Conservation (phyloP, 306 rosid species). For the Cicer yamashitae region DNA sequence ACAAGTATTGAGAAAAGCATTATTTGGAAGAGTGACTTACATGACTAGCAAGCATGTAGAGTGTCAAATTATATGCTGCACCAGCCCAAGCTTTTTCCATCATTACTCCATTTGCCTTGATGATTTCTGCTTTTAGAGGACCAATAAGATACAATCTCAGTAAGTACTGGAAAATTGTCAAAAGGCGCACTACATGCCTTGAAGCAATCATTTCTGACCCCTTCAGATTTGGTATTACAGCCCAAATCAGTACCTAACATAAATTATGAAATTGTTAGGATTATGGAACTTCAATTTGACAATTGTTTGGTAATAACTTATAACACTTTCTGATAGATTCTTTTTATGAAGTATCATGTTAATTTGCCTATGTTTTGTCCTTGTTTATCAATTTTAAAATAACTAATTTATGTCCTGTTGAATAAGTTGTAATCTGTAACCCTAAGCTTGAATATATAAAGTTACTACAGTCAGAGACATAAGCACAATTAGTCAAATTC, state of each 20-base stretch:
- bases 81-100: conserved; percentile 79
- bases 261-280: conserved; percentile 36
- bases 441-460: too few relatives aligned
- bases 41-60: conserved; percentile 71
- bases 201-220: conserved; percentile 57
- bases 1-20: background rate
- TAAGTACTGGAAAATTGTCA: conserved; percentile 62
- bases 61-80: conserved; percentile 65
- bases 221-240: conserved; percentile 56
- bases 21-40: conserved; percentile 47
- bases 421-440: too few relatives aligned
- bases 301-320: too few relatives aligned
- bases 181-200: conserved; percentile 53
- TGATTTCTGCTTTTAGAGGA: conserved; percentile 62
- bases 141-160: conserved; percentile 63
- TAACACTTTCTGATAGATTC: too few relatives aligned
- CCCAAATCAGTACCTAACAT: conserved; percentile 64
- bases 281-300: too few relatives aligned
- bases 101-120: conserved; percentile 61
- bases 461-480: too few relatives aligned
- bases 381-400: conserved; percentile 1
- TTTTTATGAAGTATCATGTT: background rate
- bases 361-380: background rate
- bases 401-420: background rate
- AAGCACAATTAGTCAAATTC: too few relatives aligned